Evolutionary conservation across 2,329 filamentous ascomycete genomes (phyloP), one percentile per base, ranked within the genome.

Genomic region (Dendryphion nanum): DNA sequence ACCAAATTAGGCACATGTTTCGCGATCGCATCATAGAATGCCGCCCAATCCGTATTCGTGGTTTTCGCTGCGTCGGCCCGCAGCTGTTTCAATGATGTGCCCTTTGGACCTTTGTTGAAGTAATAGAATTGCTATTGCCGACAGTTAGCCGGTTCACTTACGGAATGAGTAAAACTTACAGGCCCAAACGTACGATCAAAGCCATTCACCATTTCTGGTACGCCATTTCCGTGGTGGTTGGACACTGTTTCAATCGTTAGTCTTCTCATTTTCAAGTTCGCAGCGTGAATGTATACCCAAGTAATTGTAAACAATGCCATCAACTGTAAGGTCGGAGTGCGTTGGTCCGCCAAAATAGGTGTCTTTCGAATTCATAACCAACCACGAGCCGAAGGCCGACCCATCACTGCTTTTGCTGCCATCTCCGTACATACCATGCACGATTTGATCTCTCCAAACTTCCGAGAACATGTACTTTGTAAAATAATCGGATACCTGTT

Each of bases 251-350:
- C 10, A 3, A 26, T 26, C n/a, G 23, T 8, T 2, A n/a, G n/a
- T 26, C 23, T 10, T 8, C 23, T 26, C 23, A 26, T 26, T 2
- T 26, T n/a, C n/a, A n/a, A n/a, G n/a, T n/a, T n/a, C n/a, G n/a
- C n/a, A n/a, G n/a, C n/a, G n/a, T n/a, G n/a, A n/a, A n/a, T 8
- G 3, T 26, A 10, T 26, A 26, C 23, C 23, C 36, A 33, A 4
- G 50, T 83, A 84, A 51, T 84, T 82, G 56, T 83, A 83, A 0
- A 83, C 71, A 32, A 83, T 82, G 0, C 79, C 80, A 47, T 83
- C 81, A 0, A 83, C 81, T 0, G 74, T 74, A 5, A 84, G 63
- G 49, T 83, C 81, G 0, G 79, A 82, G 56, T 83, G 79, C 2
- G 79, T 61, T 0, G 80, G 80, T 0, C 80, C 81, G 6, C 76